phyloP scores from a whole-genome alignment of 371 early-diverging fungal species.

The Syncephalastrum racemosum region DNA sequence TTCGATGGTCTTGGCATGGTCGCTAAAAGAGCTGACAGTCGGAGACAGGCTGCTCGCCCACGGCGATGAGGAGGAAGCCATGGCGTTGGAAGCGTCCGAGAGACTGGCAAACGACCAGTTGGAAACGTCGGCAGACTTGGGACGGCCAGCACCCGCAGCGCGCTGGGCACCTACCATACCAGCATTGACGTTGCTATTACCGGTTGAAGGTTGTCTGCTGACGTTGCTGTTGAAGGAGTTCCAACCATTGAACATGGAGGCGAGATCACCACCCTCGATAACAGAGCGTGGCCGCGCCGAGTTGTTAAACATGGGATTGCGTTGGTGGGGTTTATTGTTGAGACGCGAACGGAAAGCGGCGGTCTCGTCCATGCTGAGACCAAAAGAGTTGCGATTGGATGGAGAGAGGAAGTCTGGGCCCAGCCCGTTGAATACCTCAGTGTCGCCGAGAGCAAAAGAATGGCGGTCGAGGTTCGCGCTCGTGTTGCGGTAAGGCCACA shows the following conservation, averaged over 20 bases:
- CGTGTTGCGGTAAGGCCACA: constrained; percentile 49
- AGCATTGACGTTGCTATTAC: constrained; percentile 2
- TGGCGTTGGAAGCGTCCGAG: constrained; percentile 5
- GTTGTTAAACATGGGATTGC: constrained; percentile 7
- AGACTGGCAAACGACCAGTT: constrained; percentile 16
- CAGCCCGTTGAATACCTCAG: constrained; percentile 29
- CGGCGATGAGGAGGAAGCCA: neutral
- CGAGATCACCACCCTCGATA: constrained; percentile 43
- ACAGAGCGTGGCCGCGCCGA: constrained; percentile 47
- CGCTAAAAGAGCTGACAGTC: constrained; percentile 32
- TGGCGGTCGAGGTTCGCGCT: constrained; percentile 65
- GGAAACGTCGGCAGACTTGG: constrained; percentile 65
- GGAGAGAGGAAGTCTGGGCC: constrained; percentile 10
- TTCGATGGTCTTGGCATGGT: constrained; percentile 43
- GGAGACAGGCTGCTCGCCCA: constrained; percentile 38
- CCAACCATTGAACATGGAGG: constrained; percentile 38
- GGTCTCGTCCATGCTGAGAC: constrained; percentile 7
- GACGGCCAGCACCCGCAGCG: constrained; percentile 41
- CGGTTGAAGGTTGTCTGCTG: neutral
- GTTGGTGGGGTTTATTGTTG: constrained; percentile 5
- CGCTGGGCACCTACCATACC: constrained; percentile 23
- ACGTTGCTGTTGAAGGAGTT: neutral
- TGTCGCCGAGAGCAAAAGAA: constrained; percentile 62
- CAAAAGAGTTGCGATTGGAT: constrained; percentile 3
- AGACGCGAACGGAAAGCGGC: constrained; percentile 10